These are phyloP conservation scores for Lactifluus volemus DNA, from an alignment of 768 basidiomycete species.

Conservation along the genomic window DNA sequence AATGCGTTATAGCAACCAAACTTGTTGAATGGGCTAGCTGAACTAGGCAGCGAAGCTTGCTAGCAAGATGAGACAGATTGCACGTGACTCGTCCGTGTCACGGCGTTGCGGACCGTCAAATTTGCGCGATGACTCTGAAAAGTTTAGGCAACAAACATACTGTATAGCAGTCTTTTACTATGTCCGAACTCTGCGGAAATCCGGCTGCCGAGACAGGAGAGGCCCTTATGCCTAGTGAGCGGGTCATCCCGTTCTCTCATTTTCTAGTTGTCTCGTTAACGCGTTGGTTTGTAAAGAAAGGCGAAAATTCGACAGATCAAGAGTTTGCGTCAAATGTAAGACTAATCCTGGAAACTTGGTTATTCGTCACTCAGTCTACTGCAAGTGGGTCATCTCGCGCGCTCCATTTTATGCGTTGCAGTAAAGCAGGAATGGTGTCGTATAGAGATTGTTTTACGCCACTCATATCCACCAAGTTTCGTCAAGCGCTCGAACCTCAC, in stretches of 20 bases:
- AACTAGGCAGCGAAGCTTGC: neutral
- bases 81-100: no score
- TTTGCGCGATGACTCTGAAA: neutral
- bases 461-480: constrained; percentile 54
- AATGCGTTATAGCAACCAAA: neutral
- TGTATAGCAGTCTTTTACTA: neutral
- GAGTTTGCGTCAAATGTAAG: constrained; percentile 69
- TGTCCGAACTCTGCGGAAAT: constrained; percentile 45
- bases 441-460: constrained; percentile 59
- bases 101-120: neutral
- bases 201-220: constrained; percentile 48
- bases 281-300: constrained; percentile 37
- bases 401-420: neutral
- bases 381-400: constrained; percentile 47
- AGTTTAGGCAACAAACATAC: neutral
- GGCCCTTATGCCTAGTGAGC: constrained; percentile 57
- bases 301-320: constrained; percentile 58
- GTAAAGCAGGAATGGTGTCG: neutral
- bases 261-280: neutral
- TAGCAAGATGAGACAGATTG: neutral
- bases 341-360: constrained; percentile 54
- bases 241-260: neutral
- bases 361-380: constrained; percentile 74
- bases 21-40: no score
- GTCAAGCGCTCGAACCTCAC: constrained; percentile 52